Evolutionary conservation across 2,329 filamentous ascomycete species (phyloP), one percentile per base, ranked within the genome.

Genomic region (Penicillium carneum): DNA sequence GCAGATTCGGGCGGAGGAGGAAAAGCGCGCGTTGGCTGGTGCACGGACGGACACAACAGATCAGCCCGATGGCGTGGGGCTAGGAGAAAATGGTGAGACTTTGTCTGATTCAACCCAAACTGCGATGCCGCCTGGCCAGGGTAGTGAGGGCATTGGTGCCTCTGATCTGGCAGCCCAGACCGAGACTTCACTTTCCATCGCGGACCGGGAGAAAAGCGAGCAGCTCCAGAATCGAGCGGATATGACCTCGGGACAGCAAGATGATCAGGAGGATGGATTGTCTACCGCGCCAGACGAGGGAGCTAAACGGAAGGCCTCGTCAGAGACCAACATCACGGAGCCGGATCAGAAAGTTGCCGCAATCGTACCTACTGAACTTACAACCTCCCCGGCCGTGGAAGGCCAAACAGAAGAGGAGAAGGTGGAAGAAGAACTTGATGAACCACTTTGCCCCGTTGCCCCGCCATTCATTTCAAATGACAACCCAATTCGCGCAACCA

Each of bases 401-500:
- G 50, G 63, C 2, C 47, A 61, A 29, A 81, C 82, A 39, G 68
- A 78, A 2, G 72, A 61, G 18, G 64, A 69, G 7, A 59, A 67
- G 31, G 62, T 62, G n/a, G 66, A 67, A 57, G 70, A 74, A 63
- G 71, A 71, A 29, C 68, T 73, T 23, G 83, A 84, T 48, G 84
- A 87, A 10, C 83, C 89, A 11, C 78, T 93, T 31, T 75, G 97
- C 3, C 93, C 93, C 0, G 77, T 96, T 51, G 87, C 89, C 0
- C 84, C 87, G 6, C 90, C 91, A 0, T 80, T 96, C 5, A 82
- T 97, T 5, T 90, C 92, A 6, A 81, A 86, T 0, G 83, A 85
- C 48, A 93, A 96, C 72, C 85, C 89, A 0, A 88, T 97, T 76
- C 90, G 93, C 58, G 85, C 88, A 33, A 89, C 88, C 34, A 95